phyloP scores from a whole-genome alignment of 495 filamentous ascomycete genomes.

The Penicillium antarcticum region DNA sequence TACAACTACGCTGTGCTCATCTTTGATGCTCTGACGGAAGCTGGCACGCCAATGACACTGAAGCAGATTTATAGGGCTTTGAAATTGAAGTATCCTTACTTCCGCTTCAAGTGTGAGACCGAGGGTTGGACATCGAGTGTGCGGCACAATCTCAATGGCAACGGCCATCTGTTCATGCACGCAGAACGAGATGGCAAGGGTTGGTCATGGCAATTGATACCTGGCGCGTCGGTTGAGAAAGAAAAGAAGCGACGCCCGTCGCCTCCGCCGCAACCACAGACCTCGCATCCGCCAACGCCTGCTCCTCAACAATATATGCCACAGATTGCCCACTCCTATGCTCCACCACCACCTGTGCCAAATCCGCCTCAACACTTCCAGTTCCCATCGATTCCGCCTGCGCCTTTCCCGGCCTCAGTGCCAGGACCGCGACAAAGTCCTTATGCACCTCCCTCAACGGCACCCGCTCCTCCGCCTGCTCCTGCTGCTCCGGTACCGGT shows the following conservation, averaged over 20 bases:
- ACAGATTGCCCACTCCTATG: conserved; percentile 36
- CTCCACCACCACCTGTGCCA: conserved; percentile 29
- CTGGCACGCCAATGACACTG: conserved; percentile 68
- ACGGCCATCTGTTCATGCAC: conserved; percentile 78
- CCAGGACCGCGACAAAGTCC: conserved; percentile 20
- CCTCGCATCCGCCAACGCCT: conserved; percentile 31
- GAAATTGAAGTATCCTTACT: conserved; percentile 84
- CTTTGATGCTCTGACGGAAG: conserved; percentile 79
- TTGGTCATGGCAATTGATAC: conserved; percentile 65
- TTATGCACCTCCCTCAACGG: conserved; percentile 13
- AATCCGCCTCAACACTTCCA: conserved; percentile 41
- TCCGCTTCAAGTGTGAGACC: conserved; percentile 73
- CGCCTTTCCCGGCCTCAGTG: conserved; percentile 27
- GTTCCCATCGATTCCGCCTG: conserved; percentile 38
- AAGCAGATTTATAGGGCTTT: conserved; percentile 94
- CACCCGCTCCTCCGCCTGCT: conserved; percentile 7
- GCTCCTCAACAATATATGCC: conserved; percentile 42
- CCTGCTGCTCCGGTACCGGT: conserved; percentile 12
- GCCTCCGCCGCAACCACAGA: conserved; percentile 45
- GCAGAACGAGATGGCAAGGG: conserved; percentile 72
- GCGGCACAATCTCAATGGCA: conserved; percentile 89
- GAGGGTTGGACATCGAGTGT: conserved; percentile 97
- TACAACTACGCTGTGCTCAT: conserved; percentile 89
- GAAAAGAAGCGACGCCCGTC: conserved; percentile 63
- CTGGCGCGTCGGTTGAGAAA: conserved; percentile 64